Evolutionary conservation across 106 monocot species (phyloP).

Genomic region (Apostasia ramifera): DNA sequence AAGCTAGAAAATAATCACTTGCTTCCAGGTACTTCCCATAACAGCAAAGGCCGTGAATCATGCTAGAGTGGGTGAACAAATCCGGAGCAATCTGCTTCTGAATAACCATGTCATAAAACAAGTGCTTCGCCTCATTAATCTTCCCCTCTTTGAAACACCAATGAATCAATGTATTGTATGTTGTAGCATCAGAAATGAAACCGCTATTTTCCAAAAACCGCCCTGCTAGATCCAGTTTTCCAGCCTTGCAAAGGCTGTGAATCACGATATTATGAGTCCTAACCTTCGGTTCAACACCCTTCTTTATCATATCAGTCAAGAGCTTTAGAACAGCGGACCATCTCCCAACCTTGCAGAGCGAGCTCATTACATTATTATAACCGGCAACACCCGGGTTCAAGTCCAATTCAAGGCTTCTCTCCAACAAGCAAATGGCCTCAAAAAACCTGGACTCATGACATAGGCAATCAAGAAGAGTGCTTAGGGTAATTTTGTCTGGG

Average conservation of each 20-base stretch:
- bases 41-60: slow-evolving; percentile 36
- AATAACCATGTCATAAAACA: slow-evolving; percentile 31
- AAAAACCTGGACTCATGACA: slow-evolving; percentile 25
- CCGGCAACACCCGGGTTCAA: slow-evolving; percentile 29
- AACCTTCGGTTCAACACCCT: slow-evolving; percentile 30
- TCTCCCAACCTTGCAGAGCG: slow-evolving; percentile 27
- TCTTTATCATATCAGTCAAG: slow-evolving; percentile 48
- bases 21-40: slow-evolving; percentile 31
- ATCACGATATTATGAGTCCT: slow-evolving; percentile 48
- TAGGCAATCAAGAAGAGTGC: slow-evolving; percentile 51
- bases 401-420: slow-evolving; percentile 27
- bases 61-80: slow-evolving; percentile 35
- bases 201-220: slow-evolving; percentile 20
- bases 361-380: slow-evolving; percentile 54
- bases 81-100: slow-evolving; percentile 32
- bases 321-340: slow-evolving; percentile 35
- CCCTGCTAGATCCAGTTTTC: slow-evolving; percentile 25
- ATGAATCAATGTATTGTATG: slow-evolving; percentile 50
- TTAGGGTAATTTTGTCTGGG: slow-evolving; percentile 39
- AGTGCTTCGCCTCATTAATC: slow-evolving; percentile 18
- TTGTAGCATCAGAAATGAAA: slow-evolving; percentile 27
- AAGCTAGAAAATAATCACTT: slow-evolving; percentile 19
- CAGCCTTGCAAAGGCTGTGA: slow-evolving; percentile 40
- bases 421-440: slow-evolving; percentile 31
- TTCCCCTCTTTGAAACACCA: slow-evolving; percentile 22